Percentiles rank a stretch among this genome's conserved stretches.
phyloP scores from a whole-genome alignment of 2,329 filamentous ascomycete genomes.

The Diaporthe longicolla region DNA sequence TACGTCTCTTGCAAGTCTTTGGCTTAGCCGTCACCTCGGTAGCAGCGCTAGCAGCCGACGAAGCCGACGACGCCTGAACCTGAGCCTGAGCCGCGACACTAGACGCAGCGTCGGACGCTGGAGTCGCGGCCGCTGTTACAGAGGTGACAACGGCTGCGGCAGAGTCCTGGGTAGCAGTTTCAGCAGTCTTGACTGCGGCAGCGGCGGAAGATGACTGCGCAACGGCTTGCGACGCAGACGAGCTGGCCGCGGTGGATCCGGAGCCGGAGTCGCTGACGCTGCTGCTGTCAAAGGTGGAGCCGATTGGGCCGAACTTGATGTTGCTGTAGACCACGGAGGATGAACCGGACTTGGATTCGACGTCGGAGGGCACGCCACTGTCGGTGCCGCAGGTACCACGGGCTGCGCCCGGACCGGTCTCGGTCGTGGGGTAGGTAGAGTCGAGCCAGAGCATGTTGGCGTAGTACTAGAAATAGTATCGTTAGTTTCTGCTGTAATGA shows the following conservation, averaged over 20 bases:
- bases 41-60: not conserved
- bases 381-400: constrained; percentile 59
- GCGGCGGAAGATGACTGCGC: not conserved
- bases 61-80: not conserved
- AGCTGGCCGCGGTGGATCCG: not conserved
- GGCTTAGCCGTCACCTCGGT: not conserved
- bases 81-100: not conserved
- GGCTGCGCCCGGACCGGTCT: constrained; percentile 55
- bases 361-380: constrained; percentile 56
- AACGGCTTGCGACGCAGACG: not conserved
- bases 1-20: constrained; percentile 19
- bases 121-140: not conserved
- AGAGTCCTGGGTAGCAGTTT: not conserved
- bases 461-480: constrained; percentile 63
- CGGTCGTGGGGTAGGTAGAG: constrained; percentile 63
- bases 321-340: constrained; percentile 49
- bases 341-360: constrained; percentile 49
- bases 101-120: not conserved
- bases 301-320: constrained; percentile 46
- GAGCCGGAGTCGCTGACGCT: constrained; percentile 11
- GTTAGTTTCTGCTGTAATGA: too few species aligned
- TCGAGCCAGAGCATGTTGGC: constrained; percentile 76
- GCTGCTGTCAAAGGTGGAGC: constrained; percentile 42
- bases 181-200: not conserved
- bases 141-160: constrained; percentile 1